Conservation (phyloP, 179 eudicot genomes). For the Nepenthes alata region DNA sequence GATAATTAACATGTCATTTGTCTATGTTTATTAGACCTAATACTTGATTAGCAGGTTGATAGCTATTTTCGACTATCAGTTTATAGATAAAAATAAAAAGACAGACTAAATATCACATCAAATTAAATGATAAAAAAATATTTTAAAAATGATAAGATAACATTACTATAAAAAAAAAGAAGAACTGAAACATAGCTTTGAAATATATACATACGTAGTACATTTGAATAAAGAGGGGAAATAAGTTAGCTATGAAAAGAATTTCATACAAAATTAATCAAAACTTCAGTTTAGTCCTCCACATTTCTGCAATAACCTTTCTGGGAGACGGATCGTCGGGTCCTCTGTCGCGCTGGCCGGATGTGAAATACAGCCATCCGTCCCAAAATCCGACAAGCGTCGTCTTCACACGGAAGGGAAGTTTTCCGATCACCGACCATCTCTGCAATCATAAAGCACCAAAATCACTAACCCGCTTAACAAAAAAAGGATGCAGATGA, state of each 20-base stretch:
- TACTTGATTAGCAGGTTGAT: no score
- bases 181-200: no score
- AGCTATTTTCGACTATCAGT: no score
- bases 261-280: conserved; percentile 4
- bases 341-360: conserved; percentile 92
- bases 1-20: no score
- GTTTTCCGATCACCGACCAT: conserved; percentile 86
- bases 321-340: conserved; percentile 84
- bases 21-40: no score
- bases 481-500: neutral
- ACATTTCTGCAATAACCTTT: conserved; percentile 84
- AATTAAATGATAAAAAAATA: no score
- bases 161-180: no score
- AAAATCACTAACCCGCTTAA: neutral
- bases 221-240: neutral
- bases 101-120: no score
- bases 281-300: conserved; percentile 79
- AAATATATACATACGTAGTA: neutral
- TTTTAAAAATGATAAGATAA: no score
- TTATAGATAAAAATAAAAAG: no score
- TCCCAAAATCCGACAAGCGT: conserved; percentile 82
- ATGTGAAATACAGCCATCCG: conserved; percentile 85
- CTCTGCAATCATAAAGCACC: conserved; percentile 27
- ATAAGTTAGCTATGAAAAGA: neutral
- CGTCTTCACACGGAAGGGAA: conserved; percentile 89